Evolutionary conservation across 495 filamentous ascomycete species (phyloP).

Genomic region (Daldinia decipiens): DNA sequence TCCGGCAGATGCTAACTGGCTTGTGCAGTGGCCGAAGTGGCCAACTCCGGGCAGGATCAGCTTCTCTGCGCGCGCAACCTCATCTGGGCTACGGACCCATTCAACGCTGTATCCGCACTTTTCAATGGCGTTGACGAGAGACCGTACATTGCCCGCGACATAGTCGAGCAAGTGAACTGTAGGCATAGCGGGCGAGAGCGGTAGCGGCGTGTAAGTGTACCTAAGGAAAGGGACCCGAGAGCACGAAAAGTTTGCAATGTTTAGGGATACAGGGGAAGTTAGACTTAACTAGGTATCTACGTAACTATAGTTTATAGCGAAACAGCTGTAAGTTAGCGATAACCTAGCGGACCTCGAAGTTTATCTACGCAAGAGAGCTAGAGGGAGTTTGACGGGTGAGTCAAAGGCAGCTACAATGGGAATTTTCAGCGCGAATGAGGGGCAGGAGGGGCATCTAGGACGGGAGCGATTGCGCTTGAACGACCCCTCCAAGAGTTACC

Average conservation of each 20-base stretch:
- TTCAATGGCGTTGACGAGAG: conserved; percentile 96
- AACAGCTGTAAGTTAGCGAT: background rate
- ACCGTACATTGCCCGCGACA: conserved; percentile 86
- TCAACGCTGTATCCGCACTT: conserved; percentile 91
- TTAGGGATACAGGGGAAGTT: background rate
- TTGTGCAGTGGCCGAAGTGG: conserved; percentile 95
- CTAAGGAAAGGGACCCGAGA: background rate
- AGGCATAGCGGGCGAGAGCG: conserved; percentile 68
- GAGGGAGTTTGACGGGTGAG: conserved; percentile 18
- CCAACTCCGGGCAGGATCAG: conserved; percentile 96
- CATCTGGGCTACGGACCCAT: conserved; percentile 87
- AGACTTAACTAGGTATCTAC: conserved; percentile 3
- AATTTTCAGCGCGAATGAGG: conserved; percentile 39
- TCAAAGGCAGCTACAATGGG: conserved; percentile 21
- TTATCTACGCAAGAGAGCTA: conserved; percentile 4
- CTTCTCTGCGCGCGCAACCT: conserved; percentile 86
- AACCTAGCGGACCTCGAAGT: background rate
- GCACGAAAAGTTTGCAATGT: background rate
- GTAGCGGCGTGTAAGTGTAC: conserved; percentile 11
- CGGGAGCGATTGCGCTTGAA: conserved; percentile 12
- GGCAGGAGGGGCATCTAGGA: conserved; percentile 27
- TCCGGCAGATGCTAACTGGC: conserved; percentile 78
- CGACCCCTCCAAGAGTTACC: conserved; percentile 36
- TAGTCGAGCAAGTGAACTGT: conserved; percentile 90
- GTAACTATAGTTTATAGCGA: background rate